These are phyloP conservation scores for Ogataea sp. DNA, from an alignment of 805 yeast genomes.

Conservation along the genomic window DNA sequence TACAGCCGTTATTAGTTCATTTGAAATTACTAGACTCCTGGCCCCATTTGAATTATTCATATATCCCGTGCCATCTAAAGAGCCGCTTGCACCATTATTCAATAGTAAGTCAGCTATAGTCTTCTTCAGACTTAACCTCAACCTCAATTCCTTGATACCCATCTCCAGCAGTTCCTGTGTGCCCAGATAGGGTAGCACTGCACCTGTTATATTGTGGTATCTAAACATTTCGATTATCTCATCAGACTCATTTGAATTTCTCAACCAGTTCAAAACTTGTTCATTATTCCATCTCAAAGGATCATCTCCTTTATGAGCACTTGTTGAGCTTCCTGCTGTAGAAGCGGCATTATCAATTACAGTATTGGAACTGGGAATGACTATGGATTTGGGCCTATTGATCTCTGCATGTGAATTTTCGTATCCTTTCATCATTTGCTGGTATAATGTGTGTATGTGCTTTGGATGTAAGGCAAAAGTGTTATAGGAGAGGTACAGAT, in stretches of 20 bases:
- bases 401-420: neutral
- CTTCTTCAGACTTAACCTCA: constrained; percentile 52
- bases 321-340: too few species aligned
- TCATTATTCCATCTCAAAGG: constrained; percentile 19
- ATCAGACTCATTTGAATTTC: neutral
- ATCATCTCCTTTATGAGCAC: too few species aligned
- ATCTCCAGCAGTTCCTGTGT: constrained; percentile 68
- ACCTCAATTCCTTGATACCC: constrained; percentile 47
- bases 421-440: constrained; percentile 1
- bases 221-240: constrained; percentile 24
- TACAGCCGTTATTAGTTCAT: constrained; percentile 14
- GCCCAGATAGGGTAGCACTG: constrained; percentile 58
- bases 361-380: neutral
- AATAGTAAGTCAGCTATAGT: constrained; percentile 47
- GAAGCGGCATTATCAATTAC: too few species aligned
- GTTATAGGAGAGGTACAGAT: too few species aligned
- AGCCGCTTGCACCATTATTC: constrained; percentile 17
- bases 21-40: constrained; percentile 17
- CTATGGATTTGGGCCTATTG: neutral
- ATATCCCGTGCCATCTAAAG: too few species aligned
- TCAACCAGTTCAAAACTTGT: constrained; percentile 20
- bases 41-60: constrained; percentile 13
- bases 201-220: constrained; percentile 63
- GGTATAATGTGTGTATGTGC: too few species aligned
- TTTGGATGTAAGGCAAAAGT: neutral